Evolutionary conservation across 495 filamentous ascomycete genomes (phyloP), one percentile per base, ranked within the genome.

Genomic region (Penicillium psychrofluorescens): DNA sequence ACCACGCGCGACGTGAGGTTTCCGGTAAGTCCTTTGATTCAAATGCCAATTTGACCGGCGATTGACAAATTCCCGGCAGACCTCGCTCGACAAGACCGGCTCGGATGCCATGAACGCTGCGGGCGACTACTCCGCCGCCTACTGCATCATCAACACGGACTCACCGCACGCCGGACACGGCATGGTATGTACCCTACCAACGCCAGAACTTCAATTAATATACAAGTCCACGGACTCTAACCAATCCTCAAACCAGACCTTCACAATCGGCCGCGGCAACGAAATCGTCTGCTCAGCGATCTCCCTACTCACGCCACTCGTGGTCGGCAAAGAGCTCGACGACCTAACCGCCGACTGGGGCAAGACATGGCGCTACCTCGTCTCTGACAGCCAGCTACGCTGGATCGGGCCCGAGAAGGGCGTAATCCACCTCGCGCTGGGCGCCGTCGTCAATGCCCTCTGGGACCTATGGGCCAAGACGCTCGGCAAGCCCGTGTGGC

Each of bases 321-420:
- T 95, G 45, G 68, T 77, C 27, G 79, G 78, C 54, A 81, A 81
- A 44, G 83, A 85, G 12, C 81, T 95, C 43, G 79, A 80, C 34
- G 80, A 79, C 37, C 75, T 95, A 27, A 85, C 87, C 30, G 62
- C 76, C 11, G 76, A 95, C 73, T 94, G 86, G 87, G 88, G 88
- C 53, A 68, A 81, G 53, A 95, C 90, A 31, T 95, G 90, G 90
- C 81, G 89, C 2, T 82, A 91, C 64, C 84, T 96, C 1, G 88
- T 92, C 57, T 84, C 82, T 43, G 90, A 95, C 76, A 84, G 79
- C 42, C 90, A 95, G 55, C 72, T 95, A 29, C 86, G 90, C 28
- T 96, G 90, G 90, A 91, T 95, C 56, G 90, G 90, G 0, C 90
- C 90, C 2, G 90, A 96, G 59, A 95, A 95, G 68, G 90, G 90